Conservation (phyloP, 345 rosid genomes). For the Rhodomyrtus tomentosa region DNA sequence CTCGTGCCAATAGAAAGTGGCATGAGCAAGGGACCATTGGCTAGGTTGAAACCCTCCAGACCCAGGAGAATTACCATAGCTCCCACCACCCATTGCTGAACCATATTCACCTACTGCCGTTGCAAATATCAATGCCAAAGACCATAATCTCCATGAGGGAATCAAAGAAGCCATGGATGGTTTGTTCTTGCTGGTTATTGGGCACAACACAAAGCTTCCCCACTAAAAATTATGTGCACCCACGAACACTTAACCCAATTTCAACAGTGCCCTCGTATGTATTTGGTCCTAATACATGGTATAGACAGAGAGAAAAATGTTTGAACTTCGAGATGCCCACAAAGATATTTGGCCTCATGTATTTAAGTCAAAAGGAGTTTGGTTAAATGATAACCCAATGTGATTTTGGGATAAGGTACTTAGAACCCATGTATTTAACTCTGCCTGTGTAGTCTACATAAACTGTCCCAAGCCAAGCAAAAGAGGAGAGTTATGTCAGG, state of each 20-base stretch:
- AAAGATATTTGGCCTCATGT: not conserved
- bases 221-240: not conserved
- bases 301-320: not conserved
- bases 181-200: not conserved
- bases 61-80: not conserved
- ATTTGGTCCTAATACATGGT: not conserved
- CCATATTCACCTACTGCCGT: not conserved
- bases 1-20: constrained; percentile 65
- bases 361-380: not conserved
- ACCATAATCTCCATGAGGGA: not conserved
- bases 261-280: not conserved
- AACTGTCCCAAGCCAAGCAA: too few species aligned
- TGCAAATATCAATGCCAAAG: not conserved
- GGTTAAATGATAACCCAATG: not conserved
- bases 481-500: too few species aligned
- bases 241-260: not conserved
- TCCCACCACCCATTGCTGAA: not conserved
- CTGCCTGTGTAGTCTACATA: too few species aligned
- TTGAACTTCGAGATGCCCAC: constrained; percentile 1
- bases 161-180: not conserved
- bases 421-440: too few species aligned
- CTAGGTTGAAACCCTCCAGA: constrained; percentile 27
- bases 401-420: not conserved
- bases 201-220: not conserved
- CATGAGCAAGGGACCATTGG: constrained; percentile 45